Evolutionary conservation across 2,329 filamentous ascomycete genomes (phyloP), one percentile per base, ranked within the genome.

Genomic region (Clathrospora elynae): DNA sequence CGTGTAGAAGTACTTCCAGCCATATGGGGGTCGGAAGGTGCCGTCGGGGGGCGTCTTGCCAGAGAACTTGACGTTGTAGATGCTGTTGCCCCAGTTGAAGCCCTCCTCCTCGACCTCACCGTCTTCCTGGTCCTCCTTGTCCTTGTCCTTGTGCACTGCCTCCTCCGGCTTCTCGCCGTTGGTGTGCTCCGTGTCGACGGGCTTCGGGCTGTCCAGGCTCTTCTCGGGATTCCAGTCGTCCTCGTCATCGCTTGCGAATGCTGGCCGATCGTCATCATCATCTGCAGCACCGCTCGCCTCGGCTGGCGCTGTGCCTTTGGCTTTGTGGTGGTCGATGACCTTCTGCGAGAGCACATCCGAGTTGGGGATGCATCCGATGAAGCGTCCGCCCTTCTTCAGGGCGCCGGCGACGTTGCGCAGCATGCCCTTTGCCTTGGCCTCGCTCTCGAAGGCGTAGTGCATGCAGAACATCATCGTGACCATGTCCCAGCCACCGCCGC

Each of bases 401-500:
- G 88, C 82, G 1, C 90, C 88, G 0, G 93, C 86, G 3, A 99
- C 92, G 64, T 99, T 99, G 61, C 85, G 82, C 42, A 99, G 79
- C 93, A 99, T 97, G 51, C 83, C 88, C 30, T 90, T 83, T 2
- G 92, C 90, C 70, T 96, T 95, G 33, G 83, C 82, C 70, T 99
- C 92, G 37, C 79, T 89, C 75, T 97, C 93, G 59, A 97, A 99
- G 5, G 93, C 91, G 69, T 99, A 99, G 73, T 99, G 93, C 84
- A 99, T 93, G 62, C 90, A 95, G 71, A 99, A 99, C 93, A 99
- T 99, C 83, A 96, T 96, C 65, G 87, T 90, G 51, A 99, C 92
- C 28, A 97, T 88, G 67, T 99, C 93, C 60, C 97, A 99, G 3
- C 76, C 75, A 26, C 92, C 91, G 41, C 86, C 86, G 38, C 83